Conservation (phyloP, 805 yeast species). For the Yamadazyma ubonensis region DNA sequence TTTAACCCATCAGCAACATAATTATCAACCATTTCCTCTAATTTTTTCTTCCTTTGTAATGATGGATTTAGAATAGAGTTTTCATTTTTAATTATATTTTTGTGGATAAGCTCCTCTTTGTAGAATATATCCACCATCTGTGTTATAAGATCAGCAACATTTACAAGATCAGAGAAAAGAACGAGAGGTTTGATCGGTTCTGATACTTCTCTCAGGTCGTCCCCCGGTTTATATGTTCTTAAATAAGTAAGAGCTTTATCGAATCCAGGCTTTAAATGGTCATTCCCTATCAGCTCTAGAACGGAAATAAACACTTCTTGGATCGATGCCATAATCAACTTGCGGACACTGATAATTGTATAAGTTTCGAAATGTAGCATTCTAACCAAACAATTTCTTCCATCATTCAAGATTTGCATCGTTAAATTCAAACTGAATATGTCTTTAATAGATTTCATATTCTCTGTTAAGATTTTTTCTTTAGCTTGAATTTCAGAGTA, state of each 20-base stretch:
- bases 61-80: conserved; percentile 76
- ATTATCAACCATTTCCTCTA: conserved; percentile 80
- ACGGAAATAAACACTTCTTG: conserved; percentile 68
- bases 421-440: conserved; percentile 81
- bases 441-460: conserved; percentile 71
- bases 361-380: conserved; percentile 41
- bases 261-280: conserved; percentile 86
- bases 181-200: conserved; percentile 76
- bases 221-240: conserved; percentile 65
- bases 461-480: conserved; percentile 71
- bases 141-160: conserved; percentile 86
- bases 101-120: conserved; percentile 70
- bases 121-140: conserved; percentile 92
- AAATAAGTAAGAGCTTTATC: conserved; percentile 72
- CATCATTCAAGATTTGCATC: conserved; percentile 64
- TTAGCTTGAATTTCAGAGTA: conserved; percentile 75
- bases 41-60: conserved; percentile 72
- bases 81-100: conserved; percentile 62
- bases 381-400: conserved; percentile 61
- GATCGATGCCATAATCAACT: conserved; percentile 38
- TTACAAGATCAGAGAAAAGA: conserved; percentile 85
- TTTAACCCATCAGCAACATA: conserved; percentile 91
- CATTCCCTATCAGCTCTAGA: conserved; percentile 58
- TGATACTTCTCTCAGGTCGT: conserved; percentile 17
- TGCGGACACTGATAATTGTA: conserved; percentile 32